Base-by-base conservation (phyloP, 441 rosid genomes). In the Kokia cookei region DNA sequence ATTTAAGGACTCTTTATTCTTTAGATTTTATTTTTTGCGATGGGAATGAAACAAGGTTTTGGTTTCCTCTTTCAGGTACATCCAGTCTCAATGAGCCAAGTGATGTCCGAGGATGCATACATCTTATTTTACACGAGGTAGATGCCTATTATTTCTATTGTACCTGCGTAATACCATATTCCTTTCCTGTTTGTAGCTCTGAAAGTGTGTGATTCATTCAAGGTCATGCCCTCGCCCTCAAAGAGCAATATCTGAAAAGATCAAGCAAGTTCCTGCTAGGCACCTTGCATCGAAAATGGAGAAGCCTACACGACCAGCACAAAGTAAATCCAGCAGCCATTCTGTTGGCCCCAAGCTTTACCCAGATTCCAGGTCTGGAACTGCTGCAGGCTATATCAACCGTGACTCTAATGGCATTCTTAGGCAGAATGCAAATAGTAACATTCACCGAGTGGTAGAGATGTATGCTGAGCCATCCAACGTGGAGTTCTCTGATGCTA, bases 21-120 rank as follows among this genome's bases (percentile, higher is more conserved):
- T 40, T 40, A 11, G 29, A 40, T 64, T 40, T 64, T 26, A 37
- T 64, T 14, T 53, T 17, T 51, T 69, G 47, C 58, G 7, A 48
- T 50, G 71, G 58, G 19, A 67, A 27, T 48, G 43, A 67, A 47
- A 67, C 43, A 26, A 29, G 43, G 43, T 22, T 57, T 66, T 68
- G 62, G 19, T 48, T 47, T 35, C 9, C 71, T 19, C 50, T 75
- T 74, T 75, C 55, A 62, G 97, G 90, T 91, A 71, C 88, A 78
- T 81, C 89, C 80, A 27, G 96, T 93, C 74, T 82, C 90, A 53
- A 83, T 83, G 85, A 84, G 88, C 82, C 94, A 91, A 78, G 97
- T 93, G 81, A 93, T 93, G 97, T 93, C 94, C 7, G 97, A 93
- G 82, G 97, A 92, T 78, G 97, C 96, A 70, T 93, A 93, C 76